Percentiles rank a stretch among this genome's conserved stretches.
phyloP scores from a whole-genome alignment of 2,329 filamentous ascomycete species.

The Fusarium coicis region DNA sequence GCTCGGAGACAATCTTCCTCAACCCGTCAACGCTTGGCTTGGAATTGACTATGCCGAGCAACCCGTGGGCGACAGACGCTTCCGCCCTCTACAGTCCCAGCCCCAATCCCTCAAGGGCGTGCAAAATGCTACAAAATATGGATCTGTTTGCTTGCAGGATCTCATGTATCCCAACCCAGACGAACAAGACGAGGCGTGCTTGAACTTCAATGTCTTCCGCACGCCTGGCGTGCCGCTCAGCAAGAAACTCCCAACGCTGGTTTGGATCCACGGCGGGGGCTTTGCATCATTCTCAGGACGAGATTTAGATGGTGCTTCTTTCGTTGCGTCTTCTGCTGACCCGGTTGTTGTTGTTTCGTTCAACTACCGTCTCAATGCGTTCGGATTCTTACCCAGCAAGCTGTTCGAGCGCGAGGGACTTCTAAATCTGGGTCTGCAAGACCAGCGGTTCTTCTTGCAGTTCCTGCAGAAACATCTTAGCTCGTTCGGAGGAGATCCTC shows the following conservation, averaged over 20 bases:
- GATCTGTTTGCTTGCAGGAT: conserved; percentile 3
- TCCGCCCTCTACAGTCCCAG: neutral
- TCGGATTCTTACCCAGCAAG: neutral
- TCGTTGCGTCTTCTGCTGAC: neutral
- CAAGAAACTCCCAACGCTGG: neutral
- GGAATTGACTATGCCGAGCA: conserved; percentile 5
- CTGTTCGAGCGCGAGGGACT: neutral
- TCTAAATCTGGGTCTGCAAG: neutral
- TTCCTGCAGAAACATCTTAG: neutral
- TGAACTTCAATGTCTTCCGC: conserved; percentile 6
- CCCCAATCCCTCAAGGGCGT: neutral
- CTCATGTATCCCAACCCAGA: neutral
- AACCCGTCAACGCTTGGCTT: conserved; percentile 1
- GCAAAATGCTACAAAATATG: neutral
- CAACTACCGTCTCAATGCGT: conserved; percentile 10
- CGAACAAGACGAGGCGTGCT: conserved; percentile 1
- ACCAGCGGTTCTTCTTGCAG: neutral
- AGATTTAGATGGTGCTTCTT: conserved; percentile 1
- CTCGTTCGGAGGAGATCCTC: neutral
- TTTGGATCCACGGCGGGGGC: conserved; percentile 11
- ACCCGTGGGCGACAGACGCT: neutral
- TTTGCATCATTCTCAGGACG: conserved; percentile 10
- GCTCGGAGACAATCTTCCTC: neutral
- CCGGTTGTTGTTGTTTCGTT: neutral
- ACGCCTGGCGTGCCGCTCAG: neutral